Percentiles rank a stretch among this genome's conserved stretches.
Conservation (phyloP, 1,284 basidiomycete genomes). For the Rhodofomes roseus region DNA sequence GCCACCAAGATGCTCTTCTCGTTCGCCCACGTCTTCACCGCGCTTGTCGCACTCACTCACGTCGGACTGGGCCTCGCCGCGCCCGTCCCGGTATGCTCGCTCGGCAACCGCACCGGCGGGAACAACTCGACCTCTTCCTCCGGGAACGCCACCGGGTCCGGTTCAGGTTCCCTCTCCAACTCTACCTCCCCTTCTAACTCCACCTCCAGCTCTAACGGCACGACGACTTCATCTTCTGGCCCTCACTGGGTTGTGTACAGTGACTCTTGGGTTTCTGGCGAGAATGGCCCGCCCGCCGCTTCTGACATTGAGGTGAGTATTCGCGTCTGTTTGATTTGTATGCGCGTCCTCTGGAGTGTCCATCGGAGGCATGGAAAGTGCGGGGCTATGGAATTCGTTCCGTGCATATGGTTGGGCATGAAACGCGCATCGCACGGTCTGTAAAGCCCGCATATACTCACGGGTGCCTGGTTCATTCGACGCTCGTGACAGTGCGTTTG, state of each 20-base stretch:
- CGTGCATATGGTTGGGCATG: too few relatives aligned
- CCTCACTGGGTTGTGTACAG: conserved; percentile 44
- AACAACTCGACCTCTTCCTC: conserved; percentile 9
- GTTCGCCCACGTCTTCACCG: conserved; percentile 5
- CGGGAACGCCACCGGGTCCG: conserved; percentile 14
- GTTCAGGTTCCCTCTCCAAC: conserved; percentile 10
- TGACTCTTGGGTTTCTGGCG: conserved; percentile 36
- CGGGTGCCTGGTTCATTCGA: too few relatives aligned
- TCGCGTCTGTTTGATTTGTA: neutral
- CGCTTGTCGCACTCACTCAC: conserved; percentile 5
- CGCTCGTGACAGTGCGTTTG: neutral
- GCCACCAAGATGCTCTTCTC: conserved; percentile 4
- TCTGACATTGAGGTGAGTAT: conserved; percentile 33
- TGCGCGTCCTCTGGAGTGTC: neutral
- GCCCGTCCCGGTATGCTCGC: conserved; percentile 6
- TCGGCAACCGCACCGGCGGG: neutral
- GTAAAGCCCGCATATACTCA: neutral
- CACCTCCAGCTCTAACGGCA: conserved; percentile 13
- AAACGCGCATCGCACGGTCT: neutral
- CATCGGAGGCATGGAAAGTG: neutral
- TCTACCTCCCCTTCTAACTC: conserved; percentile 7
- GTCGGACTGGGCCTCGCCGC: conserved; percentile 9
- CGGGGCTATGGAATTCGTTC: too few relatives aligned
- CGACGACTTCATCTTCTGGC: conserved; percentile 20
- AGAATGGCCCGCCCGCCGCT: conserved; percentile 34